Evolutionary conservation across 2,329 filamentous ascomycete species (phyloP).

Genomic region (Phaeophleospora eucalypticola): DNA sequence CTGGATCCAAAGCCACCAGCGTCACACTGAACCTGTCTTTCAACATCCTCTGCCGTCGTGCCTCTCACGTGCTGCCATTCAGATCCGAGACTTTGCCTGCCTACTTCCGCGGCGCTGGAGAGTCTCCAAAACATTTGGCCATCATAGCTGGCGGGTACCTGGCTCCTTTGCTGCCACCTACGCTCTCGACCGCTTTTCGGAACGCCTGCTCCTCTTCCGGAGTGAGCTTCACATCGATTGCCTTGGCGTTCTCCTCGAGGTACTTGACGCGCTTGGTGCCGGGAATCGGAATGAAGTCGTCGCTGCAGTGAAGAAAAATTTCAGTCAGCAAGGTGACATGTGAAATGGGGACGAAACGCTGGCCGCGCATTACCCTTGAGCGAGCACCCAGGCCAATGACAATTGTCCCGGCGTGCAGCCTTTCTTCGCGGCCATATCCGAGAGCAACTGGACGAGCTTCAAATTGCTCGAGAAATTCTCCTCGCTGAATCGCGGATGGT

Average conservation of each 20-base stretch:
- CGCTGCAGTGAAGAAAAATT: constrained; percentile 21
- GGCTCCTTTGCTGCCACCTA: constrained; percentile 27
- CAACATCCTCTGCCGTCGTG: neutral
- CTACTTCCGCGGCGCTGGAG: constrained; percentile 10
- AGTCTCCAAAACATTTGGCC: constrained; percentile 25
- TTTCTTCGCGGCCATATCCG: constrained; percentile 28
- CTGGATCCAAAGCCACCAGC: neutral
- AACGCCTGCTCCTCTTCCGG: constrained; percentile 27
- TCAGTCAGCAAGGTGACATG: constrained; percentile 28
- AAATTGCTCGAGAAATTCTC: constrained; percentile 30
- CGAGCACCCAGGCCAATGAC: constrained; percentile 30
- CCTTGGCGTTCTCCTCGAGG: constrained; percentile 26
- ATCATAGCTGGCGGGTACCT: constrained; percentile 30
- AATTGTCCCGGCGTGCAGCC: constrained; percentile 30
- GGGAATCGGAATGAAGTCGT: constrained; percentile 45
- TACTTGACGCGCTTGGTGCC: constrained; percentile 33
- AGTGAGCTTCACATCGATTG: constrained; percentile 23
- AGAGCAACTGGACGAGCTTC: constrained; percentile 29
- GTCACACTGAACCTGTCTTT: neutral
- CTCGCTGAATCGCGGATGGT: constrained; percentile 30
- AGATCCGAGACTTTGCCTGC: neutral
- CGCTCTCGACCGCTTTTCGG: constrained; percentile 29
- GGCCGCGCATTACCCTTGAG: constrained; percentile 22
- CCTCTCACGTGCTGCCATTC: no score
- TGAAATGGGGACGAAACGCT: neutral